Conservation (phyloP, 1,284 basidiomycete species). For the Ganoderma multipileum region DNA sequence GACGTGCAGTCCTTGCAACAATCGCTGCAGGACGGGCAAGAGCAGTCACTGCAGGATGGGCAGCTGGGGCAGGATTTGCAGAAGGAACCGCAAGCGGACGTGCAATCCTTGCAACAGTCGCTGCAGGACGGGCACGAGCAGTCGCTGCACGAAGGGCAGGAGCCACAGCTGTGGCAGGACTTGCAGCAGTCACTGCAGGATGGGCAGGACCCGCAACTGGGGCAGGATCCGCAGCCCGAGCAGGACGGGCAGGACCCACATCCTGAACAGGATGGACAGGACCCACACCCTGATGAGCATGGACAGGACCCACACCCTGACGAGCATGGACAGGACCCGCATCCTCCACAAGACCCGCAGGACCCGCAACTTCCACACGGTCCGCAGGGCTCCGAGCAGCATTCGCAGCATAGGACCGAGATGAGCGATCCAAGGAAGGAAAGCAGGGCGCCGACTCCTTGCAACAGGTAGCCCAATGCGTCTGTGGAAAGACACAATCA, state of each 20-base stretch:
- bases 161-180: background rate
- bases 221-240: no score
- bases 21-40: background rate
- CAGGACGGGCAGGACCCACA: background rate
- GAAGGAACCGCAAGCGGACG: no score
- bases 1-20: background rate
- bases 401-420: background rate
- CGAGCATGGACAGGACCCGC: background rate
- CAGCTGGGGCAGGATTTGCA: background rate
- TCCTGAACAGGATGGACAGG: background rate
- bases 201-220: background rate
- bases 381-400: background rate
- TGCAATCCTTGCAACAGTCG: no score
- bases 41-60: background rate
- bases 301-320: background rate
- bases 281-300: background rate
- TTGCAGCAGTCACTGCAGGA: background rate
- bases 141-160: background rate
- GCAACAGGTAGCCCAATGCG: background rate
- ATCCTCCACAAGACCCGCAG: background rate
- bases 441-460: background rate
- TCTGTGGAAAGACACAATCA: background rate
- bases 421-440: background rate
- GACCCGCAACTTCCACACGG: background rate
- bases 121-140: background rate